A percentile compares a stretch with the other conserved stretches of the same genome.
These are phyloP conservation scores for Hypoxylon sp. DNA, from an alignment of 2,329 filamentous ascomycete genomes.

Conservation along the genomic window DNA sequence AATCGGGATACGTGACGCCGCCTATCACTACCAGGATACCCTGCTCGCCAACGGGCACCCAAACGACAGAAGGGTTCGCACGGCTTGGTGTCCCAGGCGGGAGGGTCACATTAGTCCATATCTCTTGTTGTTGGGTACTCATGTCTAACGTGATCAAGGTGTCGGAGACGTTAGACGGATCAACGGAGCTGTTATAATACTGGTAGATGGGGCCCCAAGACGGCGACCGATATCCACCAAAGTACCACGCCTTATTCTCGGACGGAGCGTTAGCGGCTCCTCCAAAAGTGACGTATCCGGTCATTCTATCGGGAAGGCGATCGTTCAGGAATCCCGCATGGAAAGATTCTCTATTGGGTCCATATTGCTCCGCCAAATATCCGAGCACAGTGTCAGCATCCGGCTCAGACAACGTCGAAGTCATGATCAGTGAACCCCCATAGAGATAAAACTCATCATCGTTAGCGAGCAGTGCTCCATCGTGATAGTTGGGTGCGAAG, in stretches of 20 bases:
- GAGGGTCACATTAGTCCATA: conserved; percentile 70
- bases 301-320: conserved; percentile 61
- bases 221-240: conserved; percentile 70
- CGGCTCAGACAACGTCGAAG: conserved; percentile 55
- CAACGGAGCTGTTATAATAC: conserved; percentile 52
- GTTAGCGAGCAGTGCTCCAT: conserved; percentile 75
- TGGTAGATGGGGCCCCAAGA: conserved; percentile 63
- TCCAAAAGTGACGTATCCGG: conserved; percentile 73
- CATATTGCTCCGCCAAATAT: conserved; percentile 68
- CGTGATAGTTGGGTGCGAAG: conserved; percentile 67
- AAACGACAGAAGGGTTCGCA: conserved; percentile 74
- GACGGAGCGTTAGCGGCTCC: conserved; percentile 74
- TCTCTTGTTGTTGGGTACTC: conserved; percentile 60
- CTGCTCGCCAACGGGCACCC: conserved; percentile 81
- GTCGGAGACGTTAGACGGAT: conserved; percentile 63
- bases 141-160: conserved; percentile 73
- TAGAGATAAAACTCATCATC: conserved; percentile 73
- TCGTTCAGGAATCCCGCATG: conserved; percentile 57
- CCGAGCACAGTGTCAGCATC: conserved; percentile 58
- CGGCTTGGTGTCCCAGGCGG: conserved; percentile 64
- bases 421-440: conserved; percentile 65
- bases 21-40: conserved; percentile 83
- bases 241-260: conserved; percentile 79
- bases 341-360: conserved; percentile 58
- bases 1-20: conserved; percentile 75